Evolutionary conservation across 1,284 basidiomycete species (phyloP), one percentile per base, ranked within the genome.

Genomic region (Vanrija pseudolonga): DNA sequence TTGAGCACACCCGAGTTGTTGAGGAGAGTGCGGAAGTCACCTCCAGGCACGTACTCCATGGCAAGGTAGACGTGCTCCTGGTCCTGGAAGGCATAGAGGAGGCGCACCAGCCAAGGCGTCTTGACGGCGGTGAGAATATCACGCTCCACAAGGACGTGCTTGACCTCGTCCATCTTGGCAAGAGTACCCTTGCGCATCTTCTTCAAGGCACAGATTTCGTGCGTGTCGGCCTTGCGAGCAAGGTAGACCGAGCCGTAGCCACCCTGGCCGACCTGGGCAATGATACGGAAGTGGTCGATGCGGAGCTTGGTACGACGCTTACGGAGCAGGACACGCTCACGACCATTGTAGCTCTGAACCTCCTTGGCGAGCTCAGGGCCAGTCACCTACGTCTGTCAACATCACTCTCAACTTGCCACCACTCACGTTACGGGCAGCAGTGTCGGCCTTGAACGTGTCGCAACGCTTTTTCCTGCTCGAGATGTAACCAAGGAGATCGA

Each of bases 21-120:
- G 47, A 97, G 81, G 36, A 97, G 81, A 0, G 93, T 97, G 9
- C 94, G 83, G 79, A 97, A 96, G 72, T 97, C 93, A 49, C 93
- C 93, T 37, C 93, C 93, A 1, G 93, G 93, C 14, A 97, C 93
- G 71, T 95, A 97, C 80, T 98, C 96, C 93, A 97, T 97, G 0
- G 93, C 93, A 47, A 97, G 87, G 71, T 94, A 97, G 24, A 97
- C 91, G 66, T 87, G 82, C 56, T 88, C 81, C 0, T 84, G 79
- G 71, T 97, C 93, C 75, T 97, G 93, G 78, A 97, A 97, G 1
- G 93, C 93, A 71, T 97, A 97, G 4, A 97, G 79, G 9, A 97
- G 80, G 19, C 86, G 82, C 43, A 97, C 94, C 53, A 97, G 83
- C 93, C 93, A 97, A 2, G 92, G 89, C 0, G 92, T 94, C 76